Evolutionary conservation across 768 basidiomycete genomes (phyloP).

Genomic region (Suillus tomentosus): DNA sequence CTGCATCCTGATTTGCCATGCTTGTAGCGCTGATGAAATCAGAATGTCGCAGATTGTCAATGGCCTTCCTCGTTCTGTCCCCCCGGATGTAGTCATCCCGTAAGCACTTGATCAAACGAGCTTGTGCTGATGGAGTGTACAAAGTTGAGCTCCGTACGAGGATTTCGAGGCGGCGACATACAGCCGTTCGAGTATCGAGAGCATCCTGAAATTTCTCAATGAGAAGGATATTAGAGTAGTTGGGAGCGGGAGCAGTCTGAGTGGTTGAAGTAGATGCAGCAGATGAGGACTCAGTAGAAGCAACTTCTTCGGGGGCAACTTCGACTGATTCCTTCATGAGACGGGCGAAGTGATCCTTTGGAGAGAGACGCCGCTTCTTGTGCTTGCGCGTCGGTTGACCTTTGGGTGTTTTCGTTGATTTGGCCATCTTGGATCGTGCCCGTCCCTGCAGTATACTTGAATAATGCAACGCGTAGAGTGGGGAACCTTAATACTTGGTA

Average conservation of each 20-base stretch:
- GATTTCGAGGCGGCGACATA: conserved; percentile 31
- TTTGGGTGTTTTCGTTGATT: conserved; percentile 10
- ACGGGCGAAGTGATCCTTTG: conserved; percentile 26
- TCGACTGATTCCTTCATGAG: conserved; percentile 22
- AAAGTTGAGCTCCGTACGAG: conserved; percentile 26
- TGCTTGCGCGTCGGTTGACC: conserved; percentile 25
- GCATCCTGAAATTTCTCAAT: conserved; percentile 32
- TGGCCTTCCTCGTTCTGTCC: conserved; percentile 26
- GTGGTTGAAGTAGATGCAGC: conserved; percentile 11
- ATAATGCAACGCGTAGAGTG: background rate
- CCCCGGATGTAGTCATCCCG: conserved; percentile 29
- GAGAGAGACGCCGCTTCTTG: conserved; percentile 26
- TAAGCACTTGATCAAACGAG: conserved; percentile 22
- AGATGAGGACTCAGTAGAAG: conserved; percentile 11
- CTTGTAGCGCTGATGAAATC: conserved; percentile 26
- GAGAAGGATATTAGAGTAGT: conserved; percentile 28
- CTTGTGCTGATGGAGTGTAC: conserved; percentile 24
- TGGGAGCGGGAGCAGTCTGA: conserved; percentile 15
- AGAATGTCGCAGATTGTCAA: conserved; percentile 29
- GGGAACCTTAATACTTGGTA: background rate
- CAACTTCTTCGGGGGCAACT: conserved; percentile 5
- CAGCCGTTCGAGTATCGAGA: conserved; percentile 28
- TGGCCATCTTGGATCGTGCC: background rate
- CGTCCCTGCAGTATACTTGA: background rate
- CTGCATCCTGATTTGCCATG: conserved; percentile 20